Evolutionary conservation across 495 filamentous ascomycete genomes (phyloP), one percentile per base, ranked within the genome.

Genomic region (Jackrogersella multiformis): DNA sequence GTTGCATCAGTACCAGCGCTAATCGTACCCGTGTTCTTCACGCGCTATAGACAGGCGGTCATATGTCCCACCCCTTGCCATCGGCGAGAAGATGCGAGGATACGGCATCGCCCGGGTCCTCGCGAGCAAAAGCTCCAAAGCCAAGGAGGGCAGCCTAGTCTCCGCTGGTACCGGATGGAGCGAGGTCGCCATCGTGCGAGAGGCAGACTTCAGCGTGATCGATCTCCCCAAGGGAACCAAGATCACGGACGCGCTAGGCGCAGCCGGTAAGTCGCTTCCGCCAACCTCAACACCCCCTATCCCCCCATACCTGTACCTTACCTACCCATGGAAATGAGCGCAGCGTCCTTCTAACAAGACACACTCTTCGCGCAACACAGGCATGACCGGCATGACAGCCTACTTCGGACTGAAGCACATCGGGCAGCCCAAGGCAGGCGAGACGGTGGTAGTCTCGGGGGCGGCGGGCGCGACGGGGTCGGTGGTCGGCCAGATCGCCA

Each of bases 401-500:
- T 92, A 90, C 75, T 88, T 88, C 63, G 89, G 89, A 28, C 81
- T 91, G 71, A 63, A 83, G 32, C 78, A 87, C 42, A 79, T 90
- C 42, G 89, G 83, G 7, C 61, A 85, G 39, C 82, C 87, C 8
- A 80, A 85, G 45, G 58, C 77, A 0, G 86, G 84, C 4, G 87
- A 91, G 52, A 86, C 87, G 4, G 87, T 91, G 5, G 88, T 91
- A 10, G 84, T 90, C 0, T 88, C 86, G 18, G 88, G 86, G 0
- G 89, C 89, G 3, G 90, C 90, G 4, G 89, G 89, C 8, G 89
- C 89, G 0, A 91, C 88, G 7, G 90, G 89, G 0, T 86, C 82
- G 63, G 81, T 90, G 0, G 89, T 82, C 10, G 89, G 87, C 3
- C 90, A 92, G 77, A 90, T 91, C 71, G 86, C 86, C 1, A 88